Base-by-base conservation (phyloP, 75 land plant genomes). In the Cunninghamia lanceolata region DNA sequence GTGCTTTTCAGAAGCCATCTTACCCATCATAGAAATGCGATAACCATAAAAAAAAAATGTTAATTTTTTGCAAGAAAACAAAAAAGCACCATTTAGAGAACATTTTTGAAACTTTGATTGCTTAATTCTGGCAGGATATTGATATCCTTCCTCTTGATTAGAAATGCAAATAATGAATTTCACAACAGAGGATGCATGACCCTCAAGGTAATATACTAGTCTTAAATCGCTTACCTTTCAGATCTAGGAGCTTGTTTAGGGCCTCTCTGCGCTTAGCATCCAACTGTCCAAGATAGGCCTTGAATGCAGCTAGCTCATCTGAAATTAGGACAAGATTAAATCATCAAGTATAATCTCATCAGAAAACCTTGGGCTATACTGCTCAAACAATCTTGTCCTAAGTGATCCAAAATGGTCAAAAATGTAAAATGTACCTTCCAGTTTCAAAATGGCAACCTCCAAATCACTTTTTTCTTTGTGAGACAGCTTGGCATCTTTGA, bases 231-330 rank as follows among this genome's bases (percentile, higher is more conserved):
- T 46, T 66, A 83, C 88, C 85, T 87, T 87, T 87, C 74, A 87
- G 77, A 66, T 87, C 88, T 53, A 87, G 78, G 35, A 50, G 68
- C 73, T 83, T 83, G 85, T 83, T 68, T n/a, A 84, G 54, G 15
- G 50, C 34, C 56, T 45, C 71, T 19, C 78, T 83, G 35, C 88
- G 39, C 54, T 45, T 16, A 25, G 88, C 70, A n/a, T 87, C 85
- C 74, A 83, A 73, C 17, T 84, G 36, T 46, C 71, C 59, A 35
- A 87, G 38, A 43, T 15, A 32, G 63, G 52, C 73, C 46, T 70
- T 39, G 73, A 87, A 54, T 47, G 84, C 47, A 56, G 35, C 75
- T 32, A 83, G 52, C 39, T 87, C 85, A 70, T 38, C 88, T 87
- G 78, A 52, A 66, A 32, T 15, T 39, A 63, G 21, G 47, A 46